These are phyloP conservation scores for Podila epigama DNA, from an alignment of 192 early-diverging fungal species.

Conservation along the genomic window DNA sequence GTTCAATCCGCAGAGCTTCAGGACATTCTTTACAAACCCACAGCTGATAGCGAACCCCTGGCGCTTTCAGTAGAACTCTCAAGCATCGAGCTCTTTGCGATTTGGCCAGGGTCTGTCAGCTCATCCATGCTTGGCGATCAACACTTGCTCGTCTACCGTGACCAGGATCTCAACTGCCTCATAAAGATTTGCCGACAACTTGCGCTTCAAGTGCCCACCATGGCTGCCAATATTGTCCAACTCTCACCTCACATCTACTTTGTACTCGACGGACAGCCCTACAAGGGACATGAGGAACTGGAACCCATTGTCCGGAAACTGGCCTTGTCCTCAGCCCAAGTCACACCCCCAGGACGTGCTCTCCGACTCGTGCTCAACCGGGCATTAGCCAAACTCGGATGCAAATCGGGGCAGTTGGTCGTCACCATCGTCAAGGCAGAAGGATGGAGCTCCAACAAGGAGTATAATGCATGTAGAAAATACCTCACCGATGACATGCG, in stretches of 20 bases:
- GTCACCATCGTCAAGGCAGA: conserved; percentile 47
- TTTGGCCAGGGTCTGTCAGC: conserved; percentile 44
- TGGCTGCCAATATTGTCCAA: conserved; percentile 41
- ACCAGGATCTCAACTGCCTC: conserved; percentile 20
- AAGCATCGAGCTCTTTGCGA: conserved; percentile 30
- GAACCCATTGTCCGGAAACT: conserved; percentile 38
- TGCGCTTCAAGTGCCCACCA: conserved; percentile 10
- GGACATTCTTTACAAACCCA: conserved; percentile 44
- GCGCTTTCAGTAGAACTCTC: conserved; percentile 32
- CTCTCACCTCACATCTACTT: conserved; percentile 37
- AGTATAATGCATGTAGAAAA: conserved; percentile 38
- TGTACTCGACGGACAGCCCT: conserved; percentile 29
- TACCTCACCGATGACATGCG: conserved; percentile 21
- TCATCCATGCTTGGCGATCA: conserved; percentile 47
- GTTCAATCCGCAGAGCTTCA: conserved; percentile 15
- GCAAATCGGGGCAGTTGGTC: conserved; percentile 30
- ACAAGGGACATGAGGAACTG: conserved; percentile 46
- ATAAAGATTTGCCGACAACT: conserved; percentile 47
- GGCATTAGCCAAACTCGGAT: conserved; percentile 24
- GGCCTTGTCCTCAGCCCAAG: conserved; percentile 25
- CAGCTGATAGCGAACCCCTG: conserved; percentile 16
- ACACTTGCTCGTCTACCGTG: conserved; percentile 39
- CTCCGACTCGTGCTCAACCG: conserved; percentile 27
- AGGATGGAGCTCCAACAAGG: conserved; percentile 46
- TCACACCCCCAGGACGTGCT: conserved; percentile 31